These are phyloP conservation scores for Tulasnella sp. DNA, from an alignment of 768 basidiomycete genomes.

Conservation along the genomic window DNA sequence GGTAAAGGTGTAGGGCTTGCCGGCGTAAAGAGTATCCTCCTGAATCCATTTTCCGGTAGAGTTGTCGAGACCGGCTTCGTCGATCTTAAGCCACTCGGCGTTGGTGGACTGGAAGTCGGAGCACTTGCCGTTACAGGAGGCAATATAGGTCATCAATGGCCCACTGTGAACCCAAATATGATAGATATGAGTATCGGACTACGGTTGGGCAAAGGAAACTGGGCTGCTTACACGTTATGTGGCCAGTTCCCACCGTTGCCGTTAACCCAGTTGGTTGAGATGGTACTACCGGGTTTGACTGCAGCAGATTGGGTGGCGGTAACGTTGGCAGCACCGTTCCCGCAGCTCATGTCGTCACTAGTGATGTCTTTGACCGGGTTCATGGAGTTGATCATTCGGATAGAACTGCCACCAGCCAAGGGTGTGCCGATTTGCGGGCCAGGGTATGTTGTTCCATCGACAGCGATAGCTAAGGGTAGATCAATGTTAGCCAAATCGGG, in stretches of 20 bases:
- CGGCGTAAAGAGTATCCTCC: constrained; percentile 30
- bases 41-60: constrained; percentile 40
- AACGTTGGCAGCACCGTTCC: constrained; percentile 42
- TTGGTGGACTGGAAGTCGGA: constrained; percentile 46
- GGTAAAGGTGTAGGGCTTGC: constrained; percentile 21
- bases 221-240: constrained; percentile 25
- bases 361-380: constrained; percentile 45
- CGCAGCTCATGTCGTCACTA: constrained; percentile 52
- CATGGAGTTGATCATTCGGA: constrained; percentile 37
- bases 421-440: constrained; percentile 35
- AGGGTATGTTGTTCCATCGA: constrained; percentile 36
- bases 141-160: constrained; percentile 66
- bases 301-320: constrained; percentile 52
- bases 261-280: constrained; percentile 46
- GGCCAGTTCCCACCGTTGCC: constrained; percentile 28
- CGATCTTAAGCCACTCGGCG: constrained; percentile 69
- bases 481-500: no score
- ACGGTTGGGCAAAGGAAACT: no score
- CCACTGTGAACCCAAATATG: constrained; percentile 34
- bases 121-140: constrained; percentile 48
- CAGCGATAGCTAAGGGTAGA: constrained; percentile 24
- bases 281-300: constrained; percentile 26
- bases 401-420: constrained; percentile 26
- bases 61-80: constrained; percentile 32
- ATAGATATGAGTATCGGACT: no score